A percentile compares a stretch with the other conserved stretches of the same genome.
These are phyloP conservation scores for Tuber borchii DNA, from an alignment of 495 filamentous ascomycete species.

Conservation along the genomic window DNA sequence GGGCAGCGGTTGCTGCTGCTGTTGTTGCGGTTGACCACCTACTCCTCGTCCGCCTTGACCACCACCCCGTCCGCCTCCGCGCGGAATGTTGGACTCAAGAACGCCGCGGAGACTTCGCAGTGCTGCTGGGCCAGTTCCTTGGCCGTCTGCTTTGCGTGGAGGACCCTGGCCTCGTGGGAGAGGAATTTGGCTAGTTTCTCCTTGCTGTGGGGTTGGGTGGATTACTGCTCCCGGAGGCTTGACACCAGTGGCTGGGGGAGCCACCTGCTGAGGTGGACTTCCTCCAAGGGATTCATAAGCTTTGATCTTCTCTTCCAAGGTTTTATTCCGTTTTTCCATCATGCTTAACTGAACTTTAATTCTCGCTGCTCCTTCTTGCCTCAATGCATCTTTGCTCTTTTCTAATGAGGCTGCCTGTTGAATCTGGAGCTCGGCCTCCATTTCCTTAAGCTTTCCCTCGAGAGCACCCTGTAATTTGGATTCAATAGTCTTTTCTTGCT, in stretches of 20 bases:
- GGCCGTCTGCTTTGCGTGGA: conserved; percentile 18
- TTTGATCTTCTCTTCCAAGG: conserved; percentile 62
- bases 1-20: neutral
- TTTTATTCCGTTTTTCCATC: conserved; percentile 62
- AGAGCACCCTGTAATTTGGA: conserved; percentile 27
- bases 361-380: conserved; percentile 58
- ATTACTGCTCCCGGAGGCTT: conserved; percentile 24
- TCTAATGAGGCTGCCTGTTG: conserved; percentile 48
- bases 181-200: conserved; percentile 28
- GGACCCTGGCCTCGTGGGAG: conserved; percentile 7
- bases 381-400: conserved; percentile 52
- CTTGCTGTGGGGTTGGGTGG: conserved; percentile 21
- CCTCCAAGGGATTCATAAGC: conserved; percentile 65
- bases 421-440: conserved; percentile 45
- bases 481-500: conserved; percentile 43
- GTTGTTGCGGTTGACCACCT: conserved; percentile 1
- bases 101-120: conserved; percentile 37
- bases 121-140: conserved; percentile 35
- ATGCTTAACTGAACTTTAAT: conserved; percentile 70
- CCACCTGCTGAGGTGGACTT: conserved; percentile 10
- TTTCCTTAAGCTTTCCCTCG: conserved; percentile 40
- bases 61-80: conserved; percentile 29
- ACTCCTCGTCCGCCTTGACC: conserved; percentile 24
- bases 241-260: conserved; percentile 19
- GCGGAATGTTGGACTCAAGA: conserved; percentile 35